A percentile compares a stretch with the other conserved stretches of the same genome.
Conservation (phyloP, 2,329 filamentous ascomycete species). For the Colletotrichum gigasporum region DNA sequence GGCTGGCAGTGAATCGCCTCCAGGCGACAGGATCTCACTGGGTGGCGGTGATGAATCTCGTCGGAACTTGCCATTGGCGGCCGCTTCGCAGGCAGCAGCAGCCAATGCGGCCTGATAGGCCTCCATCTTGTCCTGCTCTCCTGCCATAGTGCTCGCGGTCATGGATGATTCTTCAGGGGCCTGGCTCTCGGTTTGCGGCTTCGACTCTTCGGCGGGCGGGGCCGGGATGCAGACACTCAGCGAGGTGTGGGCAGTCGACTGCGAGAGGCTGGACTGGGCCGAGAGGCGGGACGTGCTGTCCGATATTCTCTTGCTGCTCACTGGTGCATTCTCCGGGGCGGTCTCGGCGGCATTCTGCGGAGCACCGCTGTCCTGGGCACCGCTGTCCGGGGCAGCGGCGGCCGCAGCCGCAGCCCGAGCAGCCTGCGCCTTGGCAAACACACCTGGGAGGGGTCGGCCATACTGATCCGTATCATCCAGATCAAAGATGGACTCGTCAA, state of each 20-base stretch:
- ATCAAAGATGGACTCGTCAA: constrained; percentile 81
- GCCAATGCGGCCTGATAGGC: constrained; percentile 88
- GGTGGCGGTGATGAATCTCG: constrained; percentile 61
- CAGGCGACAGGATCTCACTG: constrained; percentile 37
- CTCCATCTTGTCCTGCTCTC: constrained; percentile 50
- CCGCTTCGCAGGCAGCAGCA: constrained; percentile 81
- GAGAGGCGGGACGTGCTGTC: constrained; percentile 57
- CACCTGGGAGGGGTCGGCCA: constrained; percentile 67
- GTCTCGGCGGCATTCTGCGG: constrained; percentile 37
- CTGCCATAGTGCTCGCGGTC: constrained; percentile 20
- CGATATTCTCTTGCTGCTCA: constrained; percentile 53
- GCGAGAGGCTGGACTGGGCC: constrained; percentile 51
- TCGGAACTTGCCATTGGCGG: constrained; percentile 78
- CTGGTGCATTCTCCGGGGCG: constrained; percentile 35
- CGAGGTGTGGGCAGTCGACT: constrained; percentile 64
- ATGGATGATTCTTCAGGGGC: constrained; percentile 34
- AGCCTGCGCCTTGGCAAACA: constrained; percentile 63
- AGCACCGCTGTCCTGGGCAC: constrained; percentile 56
- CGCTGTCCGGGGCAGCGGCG: constrained; percentile 34
- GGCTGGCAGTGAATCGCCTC: constrained; percentile 34
- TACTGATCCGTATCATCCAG: constrained; percentile 71
- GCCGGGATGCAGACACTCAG: constrained; percentile 43
- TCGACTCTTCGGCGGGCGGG: constrained; percentile 15
- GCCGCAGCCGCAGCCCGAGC: constrained; percentile 43
- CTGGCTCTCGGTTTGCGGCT: constrained; percentile 17